These are phyloP conservation scores for Claviceps purpurea DNA, from an alignment of 2,329 filamentous ascomycete species.

Conservation along the genomic window DNA sequence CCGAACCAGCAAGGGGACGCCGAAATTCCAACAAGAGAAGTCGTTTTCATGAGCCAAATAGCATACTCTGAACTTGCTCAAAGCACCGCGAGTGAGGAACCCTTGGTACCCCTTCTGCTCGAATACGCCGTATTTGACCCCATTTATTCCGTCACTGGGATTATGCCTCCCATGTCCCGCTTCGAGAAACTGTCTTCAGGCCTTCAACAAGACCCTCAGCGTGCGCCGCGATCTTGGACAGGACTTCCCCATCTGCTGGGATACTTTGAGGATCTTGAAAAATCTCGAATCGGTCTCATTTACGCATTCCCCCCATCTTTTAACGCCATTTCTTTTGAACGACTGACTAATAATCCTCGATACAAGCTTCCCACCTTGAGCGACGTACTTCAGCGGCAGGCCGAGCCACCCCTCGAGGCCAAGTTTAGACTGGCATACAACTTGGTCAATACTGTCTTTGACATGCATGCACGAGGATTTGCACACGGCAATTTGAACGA, in stretches of 20 bases:
- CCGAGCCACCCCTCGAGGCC: slow-evolving; percentile 56
- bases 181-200: slow-evolving; percentile 50
- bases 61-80: slow-evolving; percentile 36
- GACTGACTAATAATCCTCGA: slow-evolving; percentile 32
- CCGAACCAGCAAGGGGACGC: slow-evolving; percentile 24
- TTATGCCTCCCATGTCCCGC: slow-evolving; percentile 49
- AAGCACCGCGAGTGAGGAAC: slow-evolving; percentile 26
- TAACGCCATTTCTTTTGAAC: slow-evolving; percentile 41
- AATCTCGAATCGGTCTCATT: slow-evolving; percentile 58
- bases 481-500: slow-evolving; percentile 58
- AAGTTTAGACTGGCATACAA: slow-evolving; percentile 65
- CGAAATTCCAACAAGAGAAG: slow-evolving; percentile 25
- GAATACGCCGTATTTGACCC: slow-evolving; percentile 57
- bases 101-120: slow-evolving; percentile 47
- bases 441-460: slow-evolving; percentile 58
- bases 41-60: slow-evolving; percentile 36
- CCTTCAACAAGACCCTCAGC: slow-evolving; percentile 39
- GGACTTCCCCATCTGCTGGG: slow-evolving; percentile 48
- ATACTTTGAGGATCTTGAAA: slow-evolving; percentile 62
- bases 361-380: slow-evolving; percentile 40
- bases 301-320: slow-evolving; percentile 60
- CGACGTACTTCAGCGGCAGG: slow-evolving; percentile 37
- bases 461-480: slow-evolving; percentile 56
- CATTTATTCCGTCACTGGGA: slow-evolving; percentile 48
- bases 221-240: slow-evolving; percentile 42